phyloP scores from a whole-genome alignment of 352 stramenopile species.

The Pythium oligandrum region DNA sequence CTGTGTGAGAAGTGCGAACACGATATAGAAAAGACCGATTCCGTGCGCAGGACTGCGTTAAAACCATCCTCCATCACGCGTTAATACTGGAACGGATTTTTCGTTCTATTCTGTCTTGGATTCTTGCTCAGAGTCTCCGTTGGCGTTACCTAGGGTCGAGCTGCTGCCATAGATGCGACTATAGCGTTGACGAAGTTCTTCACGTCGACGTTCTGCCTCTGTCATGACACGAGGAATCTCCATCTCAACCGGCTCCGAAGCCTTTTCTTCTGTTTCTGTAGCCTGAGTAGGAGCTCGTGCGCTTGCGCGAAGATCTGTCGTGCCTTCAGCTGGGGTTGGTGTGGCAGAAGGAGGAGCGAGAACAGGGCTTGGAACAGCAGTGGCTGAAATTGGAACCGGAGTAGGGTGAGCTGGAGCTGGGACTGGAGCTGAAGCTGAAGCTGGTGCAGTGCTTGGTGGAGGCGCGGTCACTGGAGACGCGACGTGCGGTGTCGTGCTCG shows the following conservation, averaged over 20 bases:
- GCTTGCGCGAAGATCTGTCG: too few relatives aligned
- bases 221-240: constrained; percentile 20
- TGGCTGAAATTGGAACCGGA: not conserved
- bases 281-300: not conserved
- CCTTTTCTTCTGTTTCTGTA: constrained; percentile 22
- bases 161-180: constrained; percentile 22
- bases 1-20: too few relatives aligned
- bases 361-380: not conserved
- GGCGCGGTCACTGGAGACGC: not conserved
- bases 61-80: too few relatives aligned
- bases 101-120: not conserved
- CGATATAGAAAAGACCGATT: too few relatives aligned
- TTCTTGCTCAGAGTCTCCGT: constrained; percentile 2
- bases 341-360: not conserved
- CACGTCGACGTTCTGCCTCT: constrained; percentile 24
- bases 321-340: not conserved
- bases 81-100: too few relatives aligned
- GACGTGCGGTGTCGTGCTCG: too few relatives aligned
- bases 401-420: not conserved
- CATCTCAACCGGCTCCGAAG: constrained; percentile 15
- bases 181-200: constrained; percentile 27
- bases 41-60: too few relatives aligned
- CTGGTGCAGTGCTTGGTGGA: not conserved
- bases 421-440: constrained; percentile 4
- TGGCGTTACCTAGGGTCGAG: too few relatives aligned